Base-by-base conservation (phyloP, 176 grass and related monocot genomes). In the Oryza meridionalis region DNA sequence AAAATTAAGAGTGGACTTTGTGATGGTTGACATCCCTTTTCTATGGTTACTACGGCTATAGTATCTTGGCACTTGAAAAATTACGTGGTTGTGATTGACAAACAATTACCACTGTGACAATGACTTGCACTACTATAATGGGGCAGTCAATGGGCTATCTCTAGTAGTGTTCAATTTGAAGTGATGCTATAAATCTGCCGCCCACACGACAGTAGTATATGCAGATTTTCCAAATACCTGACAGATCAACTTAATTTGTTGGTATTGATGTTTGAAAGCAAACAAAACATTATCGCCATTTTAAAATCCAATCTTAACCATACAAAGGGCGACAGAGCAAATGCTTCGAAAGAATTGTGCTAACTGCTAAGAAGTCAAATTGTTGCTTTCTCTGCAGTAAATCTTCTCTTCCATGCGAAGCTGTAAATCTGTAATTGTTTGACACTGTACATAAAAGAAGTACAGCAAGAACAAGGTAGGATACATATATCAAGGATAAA, bases 1-100 rank as follows among this genome's bases (percentile, higher is more conserved):
- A 70, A 6, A 14, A 31, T 31, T 31, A 31, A 65, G 19, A 26
- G 40, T 65, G 10, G 86, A 80, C 84, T 24, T 35, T 72, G 19
- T 4, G 11, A 10, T 66, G 42, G 55, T 63, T 66, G 69, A 68
- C 65, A 21, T 2, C 12, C 3, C 15, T 51, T 50, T 12, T 77
- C 32, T 69, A 37, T 82, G 49, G 19, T 14, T 77, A 15, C 0
- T 15, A 11, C 37, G 26, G 47, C 68, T 40, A 43, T 16, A 24
- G 73, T 38, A 19, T 55, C 68, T 22, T 26, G 68, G 11, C 65
- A 32, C 80, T 66, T 7, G 22, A 17, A 29, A 82, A 46, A 21
- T 16, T 22, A 13, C 2, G 3, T 44, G 35, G 62, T 66, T 66
- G 26, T 11, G 5, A 55, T 32, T 55, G 77, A 13, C 27, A 27